Conservation (phyloP, 306 rosid genomes). For the Pterocarpus macrocarpus region DNA sequence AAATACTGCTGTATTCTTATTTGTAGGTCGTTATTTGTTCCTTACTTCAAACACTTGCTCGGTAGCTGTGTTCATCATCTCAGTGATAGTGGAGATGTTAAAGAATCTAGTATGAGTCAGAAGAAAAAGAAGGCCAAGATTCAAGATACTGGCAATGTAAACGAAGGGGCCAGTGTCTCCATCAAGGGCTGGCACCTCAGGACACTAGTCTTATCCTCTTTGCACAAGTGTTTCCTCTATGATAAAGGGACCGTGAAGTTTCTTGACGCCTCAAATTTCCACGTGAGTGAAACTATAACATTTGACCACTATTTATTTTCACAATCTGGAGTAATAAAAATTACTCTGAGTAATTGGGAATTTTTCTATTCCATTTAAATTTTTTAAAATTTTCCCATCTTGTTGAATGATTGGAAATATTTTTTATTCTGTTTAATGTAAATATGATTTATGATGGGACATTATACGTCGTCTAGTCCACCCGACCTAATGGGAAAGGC, state of each 20-base stretch:
- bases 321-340: background rate
- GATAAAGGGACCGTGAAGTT: constrained; percentile 85
- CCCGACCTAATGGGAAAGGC: too few species aligned
- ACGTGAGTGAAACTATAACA: constrained; percentile 60
- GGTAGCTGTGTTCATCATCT: constrained; percentile 78
- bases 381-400: background rate
- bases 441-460: too few species aligned
- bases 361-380: background rate
- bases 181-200: constrained; percentile 85
- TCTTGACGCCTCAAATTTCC: constrained; percentile 82
- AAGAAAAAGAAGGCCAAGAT: constrained; percentile 86
- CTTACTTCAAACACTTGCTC: constrained; percentile 90
- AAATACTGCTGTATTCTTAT: constrained; percentile 23
- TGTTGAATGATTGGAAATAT: constrained; percentile 16
- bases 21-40: constrained; percentile 91
- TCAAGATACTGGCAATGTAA: constrained; percentile 49
- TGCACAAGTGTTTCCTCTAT: constrained; percentile 88
- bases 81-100: constrained; percentile 57
- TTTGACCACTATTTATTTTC: background rate
- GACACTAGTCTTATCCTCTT: constrained; percentile 74
- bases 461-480: too few species aligned
- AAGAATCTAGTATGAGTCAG: constrained; percentile 48
- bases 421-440: background rate
- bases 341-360: background rate
- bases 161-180: constrained; percentile 54